These are phyloP conservation scores for Mycena capillaripes DNA, from an alignment of 768 basidiomycete species.

Conservation along the genomic window DNA sequence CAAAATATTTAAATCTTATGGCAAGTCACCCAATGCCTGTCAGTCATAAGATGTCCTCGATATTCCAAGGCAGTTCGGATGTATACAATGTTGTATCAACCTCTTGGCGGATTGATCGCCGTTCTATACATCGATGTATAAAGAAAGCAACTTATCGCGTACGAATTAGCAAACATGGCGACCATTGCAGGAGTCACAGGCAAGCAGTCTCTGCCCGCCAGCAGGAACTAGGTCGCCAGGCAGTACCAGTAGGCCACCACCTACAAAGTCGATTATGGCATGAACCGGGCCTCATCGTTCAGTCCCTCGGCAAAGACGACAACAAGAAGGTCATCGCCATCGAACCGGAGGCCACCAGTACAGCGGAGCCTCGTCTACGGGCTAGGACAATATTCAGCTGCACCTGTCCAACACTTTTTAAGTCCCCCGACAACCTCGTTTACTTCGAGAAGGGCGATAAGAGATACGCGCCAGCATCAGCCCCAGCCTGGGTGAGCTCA, in stretches of 20 bases:
- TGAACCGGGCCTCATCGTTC: conserved; percentile 29
- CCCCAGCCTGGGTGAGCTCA: conserved; percentile 29
- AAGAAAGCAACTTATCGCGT: too few species aligned
- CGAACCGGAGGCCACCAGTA: conserved; percentile 33
- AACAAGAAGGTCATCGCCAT: conserved; percentile 23
- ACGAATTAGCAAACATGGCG: conserved; percentile 11
- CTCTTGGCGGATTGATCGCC: not conserved
- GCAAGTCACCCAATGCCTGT: too few species aligned
- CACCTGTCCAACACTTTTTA: conserved; percentile 25
- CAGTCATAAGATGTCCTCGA: not conserved
- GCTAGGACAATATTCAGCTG: conserved; percentile 12
- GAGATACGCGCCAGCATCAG: conserved; percentile 29
- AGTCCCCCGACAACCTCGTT: conserved; percentile 18
- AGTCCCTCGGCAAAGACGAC: conserved; percentile 22
- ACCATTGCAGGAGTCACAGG: conserved; percentile 25
- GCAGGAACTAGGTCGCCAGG: conserved; percentile 4
- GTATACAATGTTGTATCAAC: not conserved
- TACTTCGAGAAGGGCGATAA: conserved; percentile 25
- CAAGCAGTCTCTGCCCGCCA: conserved; percentile 26
- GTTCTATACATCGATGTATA: not conserved
- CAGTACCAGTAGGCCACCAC: conserved; percentile 27
- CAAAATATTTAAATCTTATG: too few species aligned
- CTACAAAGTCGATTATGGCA: conserved; percentile 22
- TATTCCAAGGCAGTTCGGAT: conserved; percentile 1
- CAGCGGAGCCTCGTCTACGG: conserved; percentile 31